Conservation (phyloP, 2,329 filamentous ascomycete species). For the Lasiodiplodia citricola region DNA sequence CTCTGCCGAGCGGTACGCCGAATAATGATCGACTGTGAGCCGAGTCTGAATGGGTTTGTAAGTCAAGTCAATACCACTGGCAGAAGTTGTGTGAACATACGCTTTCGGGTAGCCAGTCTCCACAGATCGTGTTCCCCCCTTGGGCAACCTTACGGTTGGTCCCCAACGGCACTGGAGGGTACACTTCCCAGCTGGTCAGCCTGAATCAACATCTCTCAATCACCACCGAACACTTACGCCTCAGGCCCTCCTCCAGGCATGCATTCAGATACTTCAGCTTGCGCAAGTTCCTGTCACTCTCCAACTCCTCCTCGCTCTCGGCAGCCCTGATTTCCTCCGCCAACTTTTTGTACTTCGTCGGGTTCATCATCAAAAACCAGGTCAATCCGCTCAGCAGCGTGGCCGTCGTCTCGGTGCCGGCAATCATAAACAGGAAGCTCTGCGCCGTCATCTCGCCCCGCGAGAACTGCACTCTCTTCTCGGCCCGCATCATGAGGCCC, state of each 20-base stretch:
- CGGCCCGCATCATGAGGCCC: not conserved
- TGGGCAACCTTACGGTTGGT: constrained; percentile 41
- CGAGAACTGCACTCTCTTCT: not conserved
- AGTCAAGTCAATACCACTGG: not conserved
- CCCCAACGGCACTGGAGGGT: constrained; percentile 47
- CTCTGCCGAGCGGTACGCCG: constrained; percentile 22
- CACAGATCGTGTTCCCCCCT: constrained; percentile 45
- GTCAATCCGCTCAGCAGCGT: constrained; percentile 29
- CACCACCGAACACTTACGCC: constrained; percentile 39
- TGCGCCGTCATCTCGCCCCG: not conserved
- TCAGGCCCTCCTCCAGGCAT: constrained; percentile 48
- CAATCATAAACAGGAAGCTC: constrained; percentile 2
- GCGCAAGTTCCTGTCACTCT: not conserved
- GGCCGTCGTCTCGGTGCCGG: constrained; percentile 6
- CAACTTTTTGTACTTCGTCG: constrained; percentile 1
- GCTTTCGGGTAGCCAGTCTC: constrained; percentile 41
- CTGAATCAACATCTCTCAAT: constrained; percentile 48
- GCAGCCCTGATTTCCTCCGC: not conserved
- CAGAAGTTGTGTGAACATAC: constrained; percentile 23
- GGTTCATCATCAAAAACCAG: constrained; percentile 40
- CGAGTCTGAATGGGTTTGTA: constrained; percentile 30
- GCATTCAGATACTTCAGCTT: constrained; percentile 6
- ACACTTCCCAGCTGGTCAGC: constrained; percentile 34
- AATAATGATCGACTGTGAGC: constrained; percentile 29
- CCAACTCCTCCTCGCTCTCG: not conserved